Evolutionary conservation across 164 flowering plant species (phyloP).

Genomic region (Berberis thunbergii): DNA sequence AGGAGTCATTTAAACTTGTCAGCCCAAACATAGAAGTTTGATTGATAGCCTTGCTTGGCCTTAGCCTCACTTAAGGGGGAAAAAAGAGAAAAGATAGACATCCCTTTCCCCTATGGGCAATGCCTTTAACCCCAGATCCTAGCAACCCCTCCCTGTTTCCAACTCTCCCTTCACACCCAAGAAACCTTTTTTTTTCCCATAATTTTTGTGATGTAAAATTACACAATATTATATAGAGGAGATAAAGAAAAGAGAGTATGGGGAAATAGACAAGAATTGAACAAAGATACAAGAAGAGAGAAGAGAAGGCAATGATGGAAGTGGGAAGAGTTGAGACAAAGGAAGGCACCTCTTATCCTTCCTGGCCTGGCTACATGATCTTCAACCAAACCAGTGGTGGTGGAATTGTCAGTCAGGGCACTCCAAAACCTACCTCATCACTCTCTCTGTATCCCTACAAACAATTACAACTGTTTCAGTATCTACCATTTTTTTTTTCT

Average conservation of each 20-base stretch:
- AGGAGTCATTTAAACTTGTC: slow-evolving; percentile 27
- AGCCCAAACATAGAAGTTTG: slow-evolving; percentile 18
- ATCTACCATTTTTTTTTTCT: not conserved
- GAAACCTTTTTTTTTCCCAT: too few species aligned
- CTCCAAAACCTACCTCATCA: slow-evolving; percentile 1
- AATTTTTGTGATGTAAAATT: too few species aligned
- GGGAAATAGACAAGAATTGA: too few species aligned
- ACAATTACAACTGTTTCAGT: not conserved
- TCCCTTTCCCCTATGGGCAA: not conserved
- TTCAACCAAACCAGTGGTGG: slow-evolving; percentile 18
- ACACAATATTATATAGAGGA: too few species aligned
- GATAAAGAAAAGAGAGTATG: too few species aligned
- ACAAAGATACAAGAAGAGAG: not conserved
- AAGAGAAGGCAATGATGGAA: slow-evolving; percentile 4
- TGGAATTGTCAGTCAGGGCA: slow-evolving; percentile 13
- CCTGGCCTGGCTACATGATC: not conserved
- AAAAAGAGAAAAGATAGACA: not conserved
- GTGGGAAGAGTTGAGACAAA: slow-evolving; percentile 1
- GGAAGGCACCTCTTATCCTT: slow-evolving; percentile 4
- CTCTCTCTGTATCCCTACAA: slow-evolving; percentile 1
- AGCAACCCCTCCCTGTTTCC: slow-evolving; percentile 1
- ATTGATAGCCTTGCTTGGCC: slow-evolving; percentile 4
- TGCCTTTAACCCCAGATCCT: slow-evolving; percentile 6
- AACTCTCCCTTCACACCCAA: not conserved
- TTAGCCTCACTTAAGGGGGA: too few species aligned